phyloP scores from a whole-genome alignment of 345 rosid species.

The Aquilaria yunnanensis region DNA sequence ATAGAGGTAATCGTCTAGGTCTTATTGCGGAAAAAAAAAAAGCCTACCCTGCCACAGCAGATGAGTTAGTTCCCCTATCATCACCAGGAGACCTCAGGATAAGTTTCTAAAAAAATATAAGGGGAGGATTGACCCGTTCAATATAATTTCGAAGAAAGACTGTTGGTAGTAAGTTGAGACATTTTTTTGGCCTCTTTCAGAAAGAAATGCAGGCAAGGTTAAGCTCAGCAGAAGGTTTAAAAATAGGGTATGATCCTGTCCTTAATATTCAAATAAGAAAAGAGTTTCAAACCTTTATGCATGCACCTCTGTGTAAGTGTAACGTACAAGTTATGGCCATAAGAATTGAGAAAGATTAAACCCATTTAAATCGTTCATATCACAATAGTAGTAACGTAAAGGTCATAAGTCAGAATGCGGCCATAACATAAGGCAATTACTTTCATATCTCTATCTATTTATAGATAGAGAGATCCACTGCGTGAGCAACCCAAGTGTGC shows the following conservation, averaged over 20 bases:
- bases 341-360: not conserved
- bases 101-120: too few relatives aligned
- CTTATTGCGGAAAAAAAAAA: too few relatives aligned
- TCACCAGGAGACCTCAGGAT: too few relatives aligned
- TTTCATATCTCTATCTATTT: too few relatives aligned
- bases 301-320: not conserved
- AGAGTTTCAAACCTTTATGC: not conserved
- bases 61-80: too few relatives aligned
- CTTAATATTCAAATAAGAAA: not conserved
- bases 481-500: too few relatives aligned
- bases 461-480: too few relatives aligned
- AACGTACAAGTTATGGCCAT: not conserved
- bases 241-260: not conserved
- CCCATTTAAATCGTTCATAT: not conserved
- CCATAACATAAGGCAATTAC: too few relatives aligned
- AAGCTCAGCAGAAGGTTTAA: constrained; percentile 1
- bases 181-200: constrained; percentile 17
- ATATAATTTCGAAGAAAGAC: constrained; percentile 14
- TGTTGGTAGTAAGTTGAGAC: constrained; percentile 15
- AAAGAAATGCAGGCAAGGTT: constrained; percentile 12
- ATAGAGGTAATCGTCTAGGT: too few relatives aligned
- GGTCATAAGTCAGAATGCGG: not conserved
- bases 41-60: too few relatives aligned
- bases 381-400: not conserved
- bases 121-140: not conserved